Conservation (phyloP, 1,139 yeast species). For the Debaryomycetaceae sp. region DNA sequence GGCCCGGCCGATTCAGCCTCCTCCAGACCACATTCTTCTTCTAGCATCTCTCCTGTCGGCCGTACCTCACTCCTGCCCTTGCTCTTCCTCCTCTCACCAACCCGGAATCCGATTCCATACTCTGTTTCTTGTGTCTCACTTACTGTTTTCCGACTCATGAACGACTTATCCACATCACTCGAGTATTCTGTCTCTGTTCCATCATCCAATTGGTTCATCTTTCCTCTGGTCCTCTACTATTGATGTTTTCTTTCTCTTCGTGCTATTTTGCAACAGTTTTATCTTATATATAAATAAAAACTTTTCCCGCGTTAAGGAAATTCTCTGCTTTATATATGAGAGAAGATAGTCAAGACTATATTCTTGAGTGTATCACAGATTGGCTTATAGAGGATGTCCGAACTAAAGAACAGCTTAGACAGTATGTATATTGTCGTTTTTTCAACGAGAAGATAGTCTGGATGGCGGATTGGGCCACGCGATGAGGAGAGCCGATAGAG, state of each 20-base stretch:
- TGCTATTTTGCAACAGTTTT: neutral
- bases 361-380: neutral
- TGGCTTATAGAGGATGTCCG: neutral
- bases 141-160: neutral
- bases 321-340: neutral
- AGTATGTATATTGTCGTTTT: neutral
- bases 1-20: neutral
- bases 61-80: neutral
- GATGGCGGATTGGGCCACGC: no score
- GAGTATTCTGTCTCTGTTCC: neutral
- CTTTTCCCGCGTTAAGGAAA: neutral
- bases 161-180: neutral
- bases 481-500: no score
- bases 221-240: neutral
- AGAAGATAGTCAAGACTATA: neutral
- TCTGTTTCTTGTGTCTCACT: neutral
- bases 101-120: neutral
- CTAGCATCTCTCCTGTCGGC: neutral
- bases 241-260: neutral
- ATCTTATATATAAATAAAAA: no score
- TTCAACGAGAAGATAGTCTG: no score
- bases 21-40: neutral
- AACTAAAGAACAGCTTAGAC: conserved; percentile 4
- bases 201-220: neutral
- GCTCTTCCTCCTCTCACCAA: neutral